Evolutionary conservation across 2,329 filamentous ascomycete genomes (phyloP).

Genomic region (Tolypocladium cylindrosporum): DNA sequence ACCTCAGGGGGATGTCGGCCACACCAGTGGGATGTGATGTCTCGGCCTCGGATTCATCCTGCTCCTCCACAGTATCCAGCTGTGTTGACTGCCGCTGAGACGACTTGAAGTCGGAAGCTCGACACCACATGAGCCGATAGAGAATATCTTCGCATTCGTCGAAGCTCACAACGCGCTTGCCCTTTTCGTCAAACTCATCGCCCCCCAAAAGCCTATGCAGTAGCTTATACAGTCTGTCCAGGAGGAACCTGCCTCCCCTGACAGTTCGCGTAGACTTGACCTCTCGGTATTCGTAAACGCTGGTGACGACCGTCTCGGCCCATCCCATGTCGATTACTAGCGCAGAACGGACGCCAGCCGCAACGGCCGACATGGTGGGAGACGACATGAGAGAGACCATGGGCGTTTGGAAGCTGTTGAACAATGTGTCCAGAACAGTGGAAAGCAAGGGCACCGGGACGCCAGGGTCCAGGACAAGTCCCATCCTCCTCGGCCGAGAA

Average conservation of each 20-base stretch:
- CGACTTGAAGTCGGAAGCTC: conserved; percentile 19
- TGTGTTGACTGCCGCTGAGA: conserved; percentile 27
- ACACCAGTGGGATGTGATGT: conserved; percentile 13
- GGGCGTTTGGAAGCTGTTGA: conserved; percentile 70
- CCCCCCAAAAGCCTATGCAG: conserved; percentile 29
- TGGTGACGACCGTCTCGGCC: conserved; percentile 79
- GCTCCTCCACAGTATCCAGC: conserved; percentile 42
- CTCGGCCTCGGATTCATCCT: conserved; percentile 39
- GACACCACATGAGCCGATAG: conserved; percentile 70
- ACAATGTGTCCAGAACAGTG: conserved; percentile 65
- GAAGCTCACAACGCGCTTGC: conserved; percentile 46
- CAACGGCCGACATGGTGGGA: conserved; percentile 63
- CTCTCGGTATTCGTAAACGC: conserved; percentile 84
- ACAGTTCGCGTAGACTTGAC: conserved; percentile 60
- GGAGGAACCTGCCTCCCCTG: conserved; percentile 63
- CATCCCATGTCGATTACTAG: conserved; percentile 87
- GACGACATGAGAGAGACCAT: conserved; percentile 72
- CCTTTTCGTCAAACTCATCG: conserved; percentile 17
- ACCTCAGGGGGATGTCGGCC: conserved; percentile 35
- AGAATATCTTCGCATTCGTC: conserved; percentile 75
- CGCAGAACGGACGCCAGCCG: conserved; percentile 76
- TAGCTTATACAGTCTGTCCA: conserved; percentile 57
- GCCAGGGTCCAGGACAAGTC: conserved; percentile 66
- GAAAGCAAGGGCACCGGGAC: conserved; percentile 72
- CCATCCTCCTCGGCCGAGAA: conserved; percentile 63